A percentile compares a stretch with the other conserved stretches of the same genome.
These are phyloP conservation scores for Lumnitzera racemosa DNA, from an alignment of 345 rosid genomes.

Conservation along the genomic window DNA sequence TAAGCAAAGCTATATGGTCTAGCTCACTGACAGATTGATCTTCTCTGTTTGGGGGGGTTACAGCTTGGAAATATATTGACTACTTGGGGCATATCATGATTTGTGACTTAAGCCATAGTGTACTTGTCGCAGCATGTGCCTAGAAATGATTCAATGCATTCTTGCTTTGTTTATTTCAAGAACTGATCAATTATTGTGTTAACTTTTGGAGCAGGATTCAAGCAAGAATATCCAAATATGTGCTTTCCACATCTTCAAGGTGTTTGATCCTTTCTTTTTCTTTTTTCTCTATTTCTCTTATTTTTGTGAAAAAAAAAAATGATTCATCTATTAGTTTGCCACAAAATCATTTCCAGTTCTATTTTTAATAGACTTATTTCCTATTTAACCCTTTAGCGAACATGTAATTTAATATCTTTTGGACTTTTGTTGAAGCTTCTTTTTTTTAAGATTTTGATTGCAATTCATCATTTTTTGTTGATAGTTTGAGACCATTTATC, in stretches of 20 bases:
- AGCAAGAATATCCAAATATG: conserved; percentile 89
- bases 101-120: too few relatives aligned
- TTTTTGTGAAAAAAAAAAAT: background rate
- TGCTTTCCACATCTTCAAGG: conserved; percentile 98
- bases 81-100: too few relatives aligned
- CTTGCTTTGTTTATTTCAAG: too few relatives aligned
- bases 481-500: background rate
- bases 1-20: too few relatives aligned
- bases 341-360: background rate
- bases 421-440: background rate
- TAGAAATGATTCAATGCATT: too few relatives aligned
- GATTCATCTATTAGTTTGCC: background rate
- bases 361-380: too few relatives aligned
- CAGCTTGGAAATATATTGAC: too few relatives aligned
- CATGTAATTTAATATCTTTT: too few relatives aligned
- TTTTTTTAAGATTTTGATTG: background rate
- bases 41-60: too few relatives aligned
- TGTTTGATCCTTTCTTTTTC: conserved; percentile 10
- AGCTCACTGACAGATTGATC: too few relatives aligned
- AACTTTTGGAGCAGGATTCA: conserved; percentile 54
- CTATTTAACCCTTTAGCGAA: too few relatives aligned
- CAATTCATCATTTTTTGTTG: background rate
- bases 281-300: conserved; percentile 2
- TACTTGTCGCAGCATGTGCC: too few relatives aligned
- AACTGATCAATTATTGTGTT: conserved; percentile 3